Evolutionary conservation across 176 grass and related monocot species (phyloP).

Genomic region (Oropetium thomaeum): DNA sequence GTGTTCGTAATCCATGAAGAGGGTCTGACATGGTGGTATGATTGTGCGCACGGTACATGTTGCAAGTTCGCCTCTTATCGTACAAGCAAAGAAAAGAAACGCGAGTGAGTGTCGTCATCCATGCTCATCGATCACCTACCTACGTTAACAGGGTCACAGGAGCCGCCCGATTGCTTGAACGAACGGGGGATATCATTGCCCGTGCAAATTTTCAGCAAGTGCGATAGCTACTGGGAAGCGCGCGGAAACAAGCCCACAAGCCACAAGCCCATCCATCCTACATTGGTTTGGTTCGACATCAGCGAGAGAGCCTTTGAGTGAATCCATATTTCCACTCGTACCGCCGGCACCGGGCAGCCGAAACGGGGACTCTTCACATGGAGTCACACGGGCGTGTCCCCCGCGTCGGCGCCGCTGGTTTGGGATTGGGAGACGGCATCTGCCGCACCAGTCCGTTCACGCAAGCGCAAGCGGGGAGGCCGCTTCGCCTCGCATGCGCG

Average conservation of each 20-base stretch:
- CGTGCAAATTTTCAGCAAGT: not conserved
- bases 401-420: not conserved
- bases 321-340: not conserved
- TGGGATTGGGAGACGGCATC: not conserved
- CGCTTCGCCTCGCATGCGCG: conserved; percentile 8
- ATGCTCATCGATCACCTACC: too few relatives aligned
- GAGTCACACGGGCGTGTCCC: not conserved
- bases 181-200: not conserved
- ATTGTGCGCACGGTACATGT: not conserved
- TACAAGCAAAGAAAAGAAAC: conserved; percentile 6
- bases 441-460: not conserved
- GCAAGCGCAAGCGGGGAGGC: not conserved
- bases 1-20: not conserved
- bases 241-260: too few relatives aligned
- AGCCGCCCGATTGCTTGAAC: too few relatives aligned
- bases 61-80: not conserved
- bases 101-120: not conserved
- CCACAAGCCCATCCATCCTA: too few relatives aligned
- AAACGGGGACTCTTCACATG: not conserved
- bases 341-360: not conserved
- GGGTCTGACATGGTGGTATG: not conserved
- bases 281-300: not conserved
- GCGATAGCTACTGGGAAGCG: not conserved
- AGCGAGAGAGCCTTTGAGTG: not conserved
- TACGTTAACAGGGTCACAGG: too few relatives aligned